phyloP scores from a whole-genome alignment of 176 grass and related monocot genomes.

The Tillandsia leiboldiana region DNA sequence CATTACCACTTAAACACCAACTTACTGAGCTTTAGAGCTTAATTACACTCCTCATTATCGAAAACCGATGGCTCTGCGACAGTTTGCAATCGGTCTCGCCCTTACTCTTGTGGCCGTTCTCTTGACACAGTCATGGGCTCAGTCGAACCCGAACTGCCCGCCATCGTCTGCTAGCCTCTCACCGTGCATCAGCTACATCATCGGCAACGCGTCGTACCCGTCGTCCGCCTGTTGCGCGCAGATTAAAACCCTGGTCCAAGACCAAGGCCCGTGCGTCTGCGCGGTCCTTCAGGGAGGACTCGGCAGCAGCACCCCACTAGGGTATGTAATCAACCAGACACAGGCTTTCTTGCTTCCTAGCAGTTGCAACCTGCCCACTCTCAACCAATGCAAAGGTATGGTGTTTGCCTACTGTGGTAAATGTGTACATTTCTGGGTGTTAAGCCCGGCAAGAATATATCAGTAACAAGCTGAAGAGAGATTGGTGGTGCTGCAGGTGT shows the following conservation, averaged over 20 bases:
- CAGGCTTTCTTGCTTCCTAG: constrained; percentile 52
- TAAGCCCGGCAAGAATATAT: constrained; percentile 1
- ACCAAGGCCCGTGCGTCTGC: constrained; percentile 70
- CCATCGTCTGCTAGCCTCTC: constrained; percentile 30
- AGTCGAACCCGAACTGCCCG: constrained; percentile 32
- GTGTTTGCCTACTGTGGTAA: neutral
- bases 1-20: neutral
- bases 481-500: constrained; percentile 11
- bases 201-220: constrained; percentile 40
- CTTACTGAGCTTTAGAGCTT: neutral
- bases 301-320: constrained; percentile 32
- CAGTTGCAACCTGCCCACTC: constrained; percentile 60
- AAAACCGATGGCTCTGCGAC: constrained; percentile 13
- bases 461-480: constrained; percentile 1
- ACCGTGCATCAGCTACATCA: constrained; percentile 55
- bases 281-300: constrained; percentile 21
- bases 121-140: constrained; percentile 23
- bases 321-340: constrained; percentile 51
- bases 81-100: constrained; percentile 16
- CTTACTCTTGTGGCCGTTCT: constrained; percentile 8
- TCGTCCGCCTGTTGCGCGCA: constrained; percentile 51
- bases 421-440: neutral
- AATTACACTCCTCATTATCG: neutral
- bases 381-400: constrained; percentile 54
- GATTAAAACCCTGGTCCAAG: constrained; percentile 32